Base-by-base conservation (phyloP, 1,139 yeast genomes). In the Geotrichum reessii region DNA sequence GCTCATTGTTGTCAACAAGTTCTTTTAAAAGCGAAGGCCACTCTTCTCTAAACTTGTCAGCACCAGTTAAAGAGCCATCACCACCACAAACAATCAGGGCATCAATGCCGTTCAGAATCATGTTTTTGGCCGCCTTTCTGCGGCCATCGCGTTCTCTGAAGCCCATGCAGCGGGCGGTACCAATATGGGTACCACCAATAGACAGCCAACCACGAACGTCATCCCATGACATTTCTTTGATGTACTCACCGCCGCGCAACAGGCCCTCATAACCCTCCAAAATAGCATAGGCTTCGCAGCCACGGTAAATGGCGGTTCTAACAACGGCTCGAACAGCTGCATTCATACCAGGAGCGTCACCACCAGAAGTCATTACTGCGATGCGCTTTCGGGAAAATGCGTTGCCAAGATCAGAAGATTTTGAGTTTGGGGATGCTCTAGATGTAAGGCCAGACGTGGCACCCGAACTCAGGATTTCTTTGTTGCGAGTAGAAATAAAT, bases 281-380 rank as follows among this genome's bases (percentile, higher is more conserved):
- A 62, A 93, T 84, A 22, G 95, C 98, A 71, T 80, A 93, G 17
- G 95, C 92, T 66, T 89, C 95, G 74, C 98, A 93, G n/a, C 91
- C 95, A 63, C 84, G 81, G 74, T 79, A 82, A 63, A 93, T 87
- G 55, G 96, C 96, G 1, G 97, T 82, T 66, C 99, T 81, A 6
- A 93, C 96, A 60, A 93, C 95, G 1, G 97, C 95, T 65, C 99
- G 81, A 17, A 93, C 99, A 55, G 86, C 88, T 1, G 97, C 92
- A 72, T 92, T 91, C 99, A 93, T 93, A 65, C 99, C 99, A 25
- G 96, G 99, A 50, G 98, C 91, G 74, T 92, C 99, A 71, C 99
- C 99, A 67, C 99, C 99, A 1, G 97, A 89, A 1, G 99, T 93
- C 93, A 93, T 89, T 56, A 93, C 95, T 6, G 95, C 99, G 65